phyloP scores from a whole-genome alignment of 2,329 filamentous ascomycete genomes.

The Neopestalotiopsis clavispora region DNA sequence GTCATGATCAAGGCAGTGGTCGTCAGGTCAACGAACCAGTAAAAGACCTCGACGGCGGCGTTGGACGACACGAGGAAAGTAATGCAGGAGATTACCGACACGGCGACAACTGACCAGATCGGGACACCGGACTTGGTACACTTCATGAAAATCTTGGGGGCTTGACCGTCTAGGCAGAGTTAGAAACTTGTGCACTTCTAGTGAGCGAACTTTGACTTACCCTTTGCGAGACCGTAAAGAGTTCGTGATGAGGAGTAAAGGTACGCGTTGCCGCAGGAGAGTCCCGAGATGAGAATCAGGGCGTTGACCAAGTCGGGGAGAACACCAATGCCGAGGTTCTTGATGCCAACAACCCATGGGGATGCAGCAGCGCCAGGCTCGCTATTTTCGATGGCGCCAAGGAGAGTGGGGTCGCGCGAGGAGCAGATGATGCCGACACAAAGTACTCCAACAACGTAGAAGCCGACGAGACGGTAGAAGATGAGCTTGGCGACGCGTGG shows the following conservation, averaged over 20 bases:
- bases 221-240: slow-evolving; percentile 33
- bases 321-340: slow-evolving; percentile 54
- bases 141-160: slow-evolving; percentile 42
- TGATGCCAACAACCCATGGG: slow-evolving; percentile 59
- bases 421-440: slow-evolving; percentile 63
- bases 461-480: slow-evolving; percentile 65
- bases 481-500: slow-evolving; percentile 66
- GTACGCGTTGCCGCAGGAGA: slow-evolving; percentile 28
- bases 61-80: slow-evolving; percentile 45
- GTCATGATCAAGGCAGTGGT: slow-evolving; percentile 48
- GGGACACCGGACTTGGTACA: slow-evolving; percentile 53
- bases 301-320: slow-evolving; percentile 65
- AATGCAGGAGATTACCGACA: slow-evolving; percentile 39
- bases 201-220: background rate
- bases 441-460: slow-evolving; percentile 66
- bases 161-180: slow-evolving; percentile 32
- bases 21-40: slow-evolving; percentile 46
- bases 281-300: slow-evolving; percentile 32
- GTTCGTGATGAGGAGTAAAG: slow-evolving; percentile 26
- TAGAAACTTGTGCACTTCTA: background rate
- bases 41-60: slow-evolving; percentile 41
- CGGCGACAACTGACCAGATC: slow-evolving; percentile 36
- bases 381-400: slow-evolving; percentile 56
- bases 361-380: slow-evolving; percentile 56
- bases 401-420: slow-evolving; percentile 60